phyloP scores from a whole-genome alignment of 179 eudicot species.

The Patellifolia procumbens region DNA sequence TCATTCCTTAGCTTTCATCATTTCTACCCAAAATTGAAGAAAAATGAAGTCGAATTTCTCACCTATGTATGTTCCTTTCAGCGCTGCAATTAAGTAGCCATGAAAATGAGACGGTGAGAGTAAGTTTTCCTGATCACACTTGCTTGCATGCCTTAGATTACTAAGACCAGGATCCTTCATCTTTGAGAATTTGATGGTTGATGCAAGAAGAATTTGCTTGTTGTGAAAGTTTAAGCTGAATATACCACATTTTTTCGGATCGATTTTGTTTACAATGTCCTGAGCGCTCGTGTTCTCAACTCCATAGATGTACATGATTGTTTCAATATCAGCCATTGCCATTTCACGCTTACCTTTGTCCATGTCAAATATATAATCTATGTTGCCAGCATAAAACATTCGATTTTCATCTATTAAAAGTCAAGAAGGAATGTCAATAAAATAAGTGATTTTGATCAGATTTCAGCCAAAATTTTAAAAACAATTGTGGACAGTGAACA shows the following conservation, averaged over 20 bases:
- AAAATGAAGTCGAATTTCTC: neutral
- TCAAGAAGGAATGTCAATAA: neutral
- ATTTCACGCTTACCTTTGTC: neutral
- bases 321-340: constrained; percentile 1
- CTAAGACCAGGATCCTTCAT: constrained; percentile 1
- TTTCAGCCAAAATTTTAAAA: too few species aligned
- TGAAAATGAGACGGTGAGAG: constrained; percentile 9
- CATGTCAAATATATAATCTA: neutral
- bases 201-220: constrained; percentile 11
- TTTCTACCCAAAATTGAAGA: too few species aligned
- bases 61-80: constrained; percentile 5
- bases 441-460: neutral
- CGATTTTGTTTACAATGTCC: constrained; percentile 4
- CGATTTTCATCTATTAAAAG: neutral
- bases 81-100: neutral
- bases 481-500: too few species aligned
- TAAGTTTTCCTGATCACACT: constrained; percentile 4
- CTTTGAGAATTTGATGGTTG: neutral
- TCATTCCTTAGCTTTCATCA: too few species aligned
- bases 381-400: neutral
- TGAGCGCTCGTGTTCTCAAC: neutral
- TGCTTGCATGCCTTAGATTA: constrained; percentile 18
- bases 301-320: constrained; percentile 14
- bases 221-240: constrained; percentile 11
- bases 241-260: constrained; percentile 9